Evolutionary conservation across 805 yeast genomes (phyloP).

Genomic region (Candida ovalis): DNA sequence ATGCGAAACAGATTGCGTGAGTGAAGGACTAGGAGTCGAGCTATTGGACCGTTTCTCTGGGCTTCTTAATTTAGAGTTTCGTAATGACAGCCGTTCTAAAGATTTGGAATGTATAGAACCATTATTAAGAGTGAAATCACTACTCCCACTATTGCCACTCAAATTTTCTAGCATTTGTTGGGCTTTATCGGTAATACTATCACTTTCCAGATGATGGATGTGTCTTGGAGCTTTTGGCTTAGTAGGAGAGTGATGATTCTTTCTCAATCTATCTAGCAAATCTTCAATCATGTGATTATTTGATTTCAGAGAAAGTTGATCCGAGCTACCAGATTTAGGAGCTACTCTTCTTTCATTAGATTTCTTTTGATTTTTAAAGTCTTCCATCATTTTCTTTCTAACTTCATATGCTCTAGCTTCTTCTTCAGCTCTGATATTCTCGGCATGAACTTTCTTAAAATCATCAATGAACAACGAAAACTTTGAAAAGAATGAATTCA

Average conservation of each 20-base stretch:
- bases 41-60: background rate
- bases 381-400: constrained; percentile 53
- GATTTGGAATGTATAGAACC: background rate
- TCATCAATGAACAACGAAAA: constrained; percentile 57
- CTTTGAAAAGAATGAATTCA: constrained; percentile 58
- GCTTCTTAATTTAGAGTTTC: background rate
- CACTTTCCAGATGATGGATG: constrained; percentile 13
- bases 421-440: constrained; percentile 65
- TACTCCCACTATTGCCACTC: background rate
- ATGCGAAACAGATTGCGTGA: background rate
- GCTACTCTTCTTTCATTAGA: background rate
- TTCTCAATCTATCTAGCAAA: constrained; percentile 21
- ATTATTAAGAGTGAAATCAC: background rate
- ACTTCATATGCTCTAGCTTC: constrained; percentile 62
- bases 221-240: background rate
- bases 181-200: constrained; percentile 16
- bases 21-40: background rate
- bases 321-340: background rate
- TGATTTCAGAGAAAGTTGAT: background rate
- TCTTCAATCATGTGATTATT: constrained; percentile 19
- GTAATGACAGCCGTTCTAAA: background rate
- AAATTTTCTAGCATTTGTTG: constrained; percentile 21
- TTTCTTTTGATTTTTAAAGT: constrained; percentile 20
- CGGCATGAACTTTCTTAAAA: constrained; percentile 61
- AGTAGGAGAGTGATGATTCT: constrained; percentile 5